These are phyloP conservation scores for Lecanicillium sp. DNA, from an alignment of 2,329 filamentous ascomycete species.

Conservation along the genomic window DNA sequence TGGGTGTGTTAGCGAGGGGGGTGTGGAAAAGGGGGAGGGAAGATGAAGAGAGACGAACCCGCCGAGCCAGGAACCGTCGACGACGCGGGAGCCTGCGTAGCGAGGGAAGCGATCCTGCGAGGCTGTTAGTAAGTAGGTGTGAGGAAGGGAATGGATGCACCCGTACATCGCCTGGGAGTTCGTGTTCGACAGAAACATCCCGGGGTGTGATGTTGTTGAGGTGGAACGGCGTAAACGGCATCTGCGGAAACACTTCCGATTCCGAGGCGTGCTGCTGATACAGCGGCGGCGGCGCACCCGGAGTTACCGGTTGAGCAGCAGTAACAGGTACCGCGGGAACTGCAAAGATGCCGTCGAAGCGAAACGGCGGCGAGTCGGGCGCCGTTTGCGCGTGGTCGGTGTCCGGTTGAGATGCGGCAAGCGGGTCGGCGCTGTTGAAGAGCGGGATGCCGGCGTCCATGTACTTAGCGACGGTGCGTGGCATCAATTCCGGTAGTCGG, in stretches of 20 bases:
- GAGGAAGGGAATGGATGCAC: neutral
- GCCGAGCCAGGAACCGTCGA: slow-evolving; percentile 11
- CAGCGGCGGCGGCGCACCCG: neutral
- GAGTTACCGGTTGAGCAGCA: neutral
- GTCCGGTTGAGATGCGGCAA: neutral
- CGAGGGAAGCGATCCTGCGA: slow-evolving; percentile 8
- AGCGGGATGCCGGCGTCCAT: slow-evolving; percentile 2
- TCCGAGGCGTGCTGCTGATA: neutral
- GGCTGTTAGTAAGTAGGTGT: neutral
- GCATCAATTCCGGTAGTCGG: neutral
- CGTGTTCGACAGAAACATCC: neutral
- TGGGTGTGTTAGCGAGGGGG: neutral
- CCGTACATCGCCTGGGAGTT: slow-evolving; percentile 9
- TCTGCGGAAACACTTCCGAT: neutral
- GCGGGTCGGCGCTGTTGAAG: neutral
- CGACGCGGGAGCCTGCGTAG: neutral
- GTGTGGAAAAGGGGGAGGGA: neutral
- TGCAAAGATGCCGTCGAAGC: slow-evolving; percentile 3
- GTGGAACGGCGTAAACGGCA: slow-evolving; percentile 9
- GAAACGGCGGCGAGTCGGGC: slow-evolving; percentile 6
- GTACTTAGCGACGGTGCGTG: neutral
- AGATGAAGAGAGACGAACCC: neutral
- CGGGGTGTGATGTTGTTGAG: neutral
- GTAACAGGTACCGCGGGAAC: neutral
- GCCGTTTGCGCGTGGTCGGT: neutral